Evolutionary conservation across 2,329 filamentous ascomycete genomes (phyloP).

Genomic region (Penicillium sp.): DNA sequence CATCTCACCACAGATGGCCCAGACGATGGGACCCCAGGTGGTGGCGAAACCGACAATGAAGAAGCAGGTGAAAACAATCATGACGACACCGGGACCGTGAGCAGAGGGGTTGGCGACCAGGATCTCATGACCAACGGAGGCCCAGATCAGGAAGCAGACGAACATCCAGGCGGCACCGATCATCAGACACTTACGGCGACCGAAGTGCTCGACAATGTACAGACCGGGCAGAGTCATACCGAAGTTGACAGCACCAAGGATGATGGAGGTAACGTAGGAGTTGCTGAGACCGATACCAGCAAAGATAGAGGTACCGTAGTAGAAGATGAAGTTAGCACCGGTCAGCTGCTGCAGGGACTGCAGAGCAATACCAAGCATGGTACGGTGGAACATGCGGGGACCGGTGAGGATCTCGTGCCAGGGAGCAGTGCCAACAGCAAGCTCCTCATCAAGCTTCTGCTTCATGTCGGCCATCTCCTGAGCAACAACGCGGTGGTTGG

Average conservation of each 20-base stretch:
- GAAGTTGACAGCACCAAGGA: conserved; percentile 69
- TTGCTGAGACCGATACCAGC: conserved; percentile 65
- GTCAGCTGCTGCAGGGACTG: conserved; percentile 52
- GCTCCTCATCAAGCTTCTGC: conserved; percentile 58
- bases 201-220: conserved; percentile 69
- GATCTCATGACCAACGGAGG: conserved; percentile 55
- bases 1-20: conserved; percentile 47
- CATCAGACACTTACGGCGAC: conserved; percentile 68
- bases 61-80: conserved; percentile 72
- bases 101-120: conserved; percentile 40
- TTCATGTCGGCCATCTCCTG: conserved; percentile 60
- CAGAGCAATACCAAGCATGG: conserved; percentile 45
- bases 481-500: conserved; percentile 56
- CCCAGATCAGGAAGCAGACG: conserved; percentile 62
- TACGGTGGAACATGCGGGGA: conserved; percentile 50
- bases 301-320: conserved; percentile 63
- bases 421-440: conserved; percentile 38
- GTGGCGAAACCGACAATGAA: conserved; percentile 72
- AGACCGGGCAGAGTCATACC: conserved; percentile 66
- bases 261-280: conserved; percentile 67
- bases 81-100: conserved; percentile 60
- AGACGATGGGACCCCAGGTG: conserved; percentile 66
- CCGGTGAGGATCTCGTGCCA: conserved; percentile 49
- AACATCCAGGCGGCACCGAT: conserved; percentile 68
- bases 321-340: conserved; percentile 53